These are phyloP conservation scores for Scedosporium minutisporum DNA, from an alignment of 2,329 filamentous ascomycete species.

Conservation along the genomic window DNA sequence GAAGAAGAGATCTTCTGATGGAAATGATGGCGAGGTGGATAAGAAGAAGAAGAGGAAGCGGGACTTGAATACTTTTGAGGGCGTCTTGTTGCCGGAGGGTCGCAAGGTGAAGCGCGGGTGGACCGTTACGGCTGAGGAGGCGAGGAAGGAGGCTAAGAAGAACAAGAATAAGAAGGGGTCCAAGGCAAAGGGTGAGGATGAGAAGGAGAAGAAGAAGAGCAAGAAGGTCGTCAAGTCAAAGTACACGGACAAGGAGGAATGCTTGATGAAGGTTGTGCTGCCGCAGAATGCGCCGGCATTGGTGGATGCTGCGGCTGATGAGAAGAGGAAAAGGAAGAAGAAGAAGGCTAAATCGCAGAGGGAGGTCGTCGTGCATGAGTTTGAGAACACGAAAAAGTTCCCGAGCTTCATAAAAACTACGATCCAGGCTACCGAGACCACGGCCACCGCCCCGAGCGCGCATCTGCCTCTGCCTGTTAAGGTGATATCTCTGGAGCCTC, in stretches of 20 bases:
- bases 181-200: constrained; percentile 38
- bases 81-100: constrained; percentile 61
- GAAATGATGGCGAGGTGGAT: constrained; percentile 15
- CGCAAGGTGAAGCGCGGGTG: constrained; percentile 83
- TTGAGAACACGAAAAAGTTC: constrained; percentile 73
- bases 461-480: background rate
- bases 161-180: constrained; percentile 35
- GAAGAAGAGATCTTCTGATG: constrained; percentile 28
- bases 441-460: background rate
- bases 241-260: constrained; percentile 71
- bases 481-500: background rate
- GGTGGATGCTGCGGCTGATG: constrained; percentile 28
- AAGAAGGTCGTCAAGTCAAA: constrained; percentile 58
- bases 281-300: constrained; percentile 37
- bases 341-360: constrained; percentile 39
- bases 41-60: constrained; percentile 39
- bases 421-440: background rate
- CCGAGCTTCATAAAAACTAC: constrained; percentile 63
- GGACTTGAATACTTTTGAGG: constrained; percentile 44
- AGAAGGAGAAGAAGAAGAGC: constrained; percentile 45
- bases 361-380: constrained; percentile 75
- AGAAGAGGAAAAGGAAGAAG: constrained; percentile 49
- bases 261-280: constrained; percentile 74
- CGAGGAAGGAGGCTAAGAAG: constrained; percentile 36
- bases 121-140: constrained; percentile 56